Conservation (phyloP, 257 asterid species). For the Solanum pimpinellifolium region DNA sequence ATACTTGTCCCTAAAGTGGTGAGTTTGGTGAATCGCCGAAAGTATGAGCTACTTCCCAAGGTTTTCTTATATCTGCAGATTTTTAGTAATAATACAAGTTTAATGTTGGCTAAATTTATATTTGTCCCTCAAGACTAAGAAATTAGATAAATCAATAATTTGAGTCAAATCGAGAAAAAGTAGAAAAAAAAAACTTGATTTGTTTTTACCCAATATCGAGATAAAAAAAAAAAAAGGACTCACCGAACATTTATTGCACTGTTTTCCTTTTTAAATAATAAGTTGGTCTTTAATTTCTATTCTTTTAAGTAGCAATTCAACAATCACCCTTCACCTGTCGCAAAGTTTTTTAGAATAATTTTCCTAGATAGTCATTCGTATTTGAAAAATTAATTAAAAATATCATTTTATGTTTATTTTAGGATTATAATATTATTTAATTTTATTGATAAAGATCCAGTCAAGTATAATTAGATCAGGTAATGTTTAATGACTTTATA, state of each 20-base stretch:
- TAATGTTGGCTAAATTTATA: background rate
- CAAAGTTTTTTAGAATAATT: too few species aligned
- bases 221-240: background rate
- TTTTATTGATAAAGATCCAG: accelerated
- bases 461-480: too few species aligned
- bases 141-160: background rate
- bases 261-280: background rate
- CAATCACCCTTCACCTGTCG: too few species aligned
- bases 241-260: background rate
- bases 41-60: background rate
- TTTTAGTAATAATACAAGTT: background rate
- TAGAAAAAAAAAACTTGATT: too few species aligned
- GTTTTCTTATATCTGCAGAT: background rate
- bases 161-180: background rate
- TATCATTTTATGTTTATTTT: too few species aligned
- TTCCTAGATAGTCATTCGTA: too few species aligned
- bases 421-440: too few species aligned
- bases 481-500: too few species aligned
- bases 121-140: background rate
- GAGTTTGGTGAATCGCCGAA: background rate
- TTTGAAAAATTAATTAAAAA: too few species aligned
- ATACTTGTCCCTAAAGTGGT: background rate
- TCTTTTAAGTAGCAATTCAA: background rate
- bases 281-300: too few species aligned
- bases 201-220: background rate